Base-by-base conservation (phyloP, 1,284 basidiomycete species). In the Boletus mariae region DNA sequence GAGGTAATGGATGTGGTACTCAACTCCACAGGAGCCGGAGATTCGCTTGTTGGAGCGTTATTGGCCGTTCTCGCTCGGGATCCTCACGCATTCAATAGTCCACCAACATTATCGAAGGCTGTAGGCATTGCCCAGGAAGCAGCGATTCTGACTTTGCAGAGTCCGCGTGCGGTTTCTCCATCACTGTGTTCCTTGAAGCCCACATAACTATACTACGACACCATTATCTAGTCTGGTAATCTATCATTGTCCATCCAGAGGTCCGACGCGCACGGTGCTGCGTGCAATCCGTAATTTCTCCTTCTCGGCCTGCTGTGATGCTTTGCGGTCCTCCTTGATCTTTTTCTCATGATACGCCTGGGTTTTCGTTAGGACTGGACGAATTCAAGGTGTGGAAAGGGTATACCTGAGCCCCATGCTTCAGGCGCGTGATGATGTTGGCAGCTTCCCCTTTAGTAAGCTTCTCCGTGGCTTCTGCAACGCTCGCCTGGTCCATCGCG, bases 1-100 rank as follows among this genome's bases (percentile, higher is more conserved):
- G 58, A 59, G 0, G 67, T 86, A 8, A 61, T 73, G 11, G 65
- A 69, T n/a, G 67, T 72, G 38, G 66, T 85, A 9, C 71, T 85
- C 8, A 94, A 87, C 61, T 90, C 92, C 10, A 97, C 94, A 0
- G 94, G 94, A 3, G 94, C 92, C 2, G 94, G 94, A 0, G 94
- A 98, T 70, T 86, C 91, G 2, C 80, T 95, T 20, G 92, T 91
- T 4, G 93, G 92, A 8, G 80, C 85, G 0, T 64, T 94, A 20
- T 69, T 90, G 17, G 84, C 87, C 1, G 69, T 72, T 23, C 65
- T 91, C 12, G 70, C 77, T 5, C 68, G 73, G 23, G 66, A 76
- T 43, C 77, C 74, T 13, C 59, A 59, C 10, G 64, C 72, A 9
- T 82, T 88, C 56, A 67, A 72, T n/a, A 67, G 74, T 53, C 77